Base-by-base conservation (phyloP, 768 basidiomycete genomes). In the Auricularia auricula-judae region DNA sequence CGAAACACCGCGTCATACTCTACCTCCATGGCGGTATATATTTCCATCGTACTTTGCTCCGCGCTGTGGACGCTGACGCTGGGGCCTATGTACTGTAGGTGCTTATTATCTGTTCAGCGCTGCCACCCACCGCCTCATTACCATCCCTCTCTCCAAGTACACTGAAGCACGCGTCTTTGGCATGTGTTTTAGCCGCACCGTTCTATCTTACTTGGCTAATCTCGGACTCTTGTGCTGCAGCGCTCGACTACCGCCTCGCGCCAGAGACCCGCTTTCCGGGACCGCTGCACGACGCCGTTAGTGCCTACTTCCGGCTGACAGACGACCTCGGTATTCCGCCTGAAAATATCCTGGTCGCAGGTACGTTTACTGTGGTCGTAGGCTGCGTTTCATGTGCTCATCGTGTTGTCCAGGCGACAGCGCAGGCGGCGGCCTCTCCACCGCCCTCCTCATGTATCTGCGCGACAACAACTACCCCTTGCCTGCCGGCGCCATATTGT, bases 231-330 rank as follows among this genome's bases (percentile, higher is more conserved):
- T 4, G 47, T 51, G 72, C 39, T 79, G 14, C 79, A 96, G 81
- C 94, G 7, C 78, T 99, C 66, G 93, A 97, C 73, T 99, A 99
- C 75, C 91, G 96, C 11, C 81, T 99, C 42, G 95, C 96, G 0
- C 96, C 96, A 1, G 96, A 99, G 75, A 93, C 93, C 3, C 82
- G 84, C 53, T 99, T 98, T 74, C 96, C 96, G 0, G 91, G 94
- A 0, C 90, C 93, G 54, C 75, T 89, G 4, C 85, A 87, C 68
- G 96, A 99, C 70, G 90, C 87, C 23, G 91, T 94, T 62, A 83
- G 80, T 51, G 90, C 87, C 0, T 99, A 98, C 73, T 79, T 99
- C 67, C 82, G 95, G 21, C 81, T 99, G 23, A 81, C 87, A 1
- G 87, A 93, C 64, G 93, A 97, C 66, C 83, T 98, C 53, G 85